Evolutionary conservation across 768 basidiomycete species (phyloP), one percentile per base, ranked within the genome.

Genomic region (Lenzites betulinus): DNA sequence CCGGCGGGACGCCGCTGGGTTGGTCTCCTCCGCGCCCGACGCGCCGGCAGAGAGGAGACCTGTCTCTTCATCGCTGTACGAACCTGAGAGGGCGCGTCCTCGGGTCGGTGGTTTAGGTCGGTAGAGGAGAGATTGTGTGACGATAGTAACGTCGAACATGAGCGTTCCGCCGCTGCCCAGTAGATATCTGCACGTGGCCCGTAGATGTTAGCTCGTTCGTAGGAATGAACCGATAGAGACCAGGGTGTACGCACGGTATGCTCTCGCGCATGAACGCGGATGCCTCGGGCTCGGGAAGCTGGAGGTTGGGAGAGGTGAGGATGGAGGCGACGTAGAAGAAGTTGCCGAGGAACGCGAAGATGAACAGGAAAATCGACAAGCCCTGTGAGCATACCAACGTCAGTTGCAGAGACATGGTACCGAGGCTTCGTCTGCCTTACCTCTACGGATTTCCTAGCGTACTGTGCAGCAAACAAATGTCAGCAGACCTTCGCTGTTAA

Each of bases 291-390:
- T 84, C 82, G 16, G 89, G 84, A 22, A 81, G 75, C 54, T 71
- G 75, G 42, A 85, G 76, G 54, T 81, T 76, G 5, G 93, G 89
- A 41, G 92, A 92, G 8, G 85, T 80, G n/a, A 97, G 70, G 67
- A 98, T 91, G 2, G 94, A 96, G 20, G 88, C 74, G 48, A 96
- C 96, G 73, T 99, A 98, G 71, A 96, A 94, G 11, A 84, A 74
- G 73, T 99, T 99, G 58, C 97, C 97, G 26, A 91, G 75, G 73
- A 98, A 98, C 7, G 97, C 97, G 71, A 90, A 93, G 35, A 95
- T 71, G 73, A 99, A 99, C 22, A 99, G 81, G 69, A 88, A 89
- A 76, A 98, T 91, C 16, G 95, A 96, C 30, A 99, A 83, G 11
- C 97, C 97, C 83, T 95, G 67, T 39, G 6, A 2, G 25, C 22